These are phyloP conservation scores for Tetragonia tetragonoides DNA, from an alignment of 148 eudicot species.

Conservation along the genomic window DNA sequence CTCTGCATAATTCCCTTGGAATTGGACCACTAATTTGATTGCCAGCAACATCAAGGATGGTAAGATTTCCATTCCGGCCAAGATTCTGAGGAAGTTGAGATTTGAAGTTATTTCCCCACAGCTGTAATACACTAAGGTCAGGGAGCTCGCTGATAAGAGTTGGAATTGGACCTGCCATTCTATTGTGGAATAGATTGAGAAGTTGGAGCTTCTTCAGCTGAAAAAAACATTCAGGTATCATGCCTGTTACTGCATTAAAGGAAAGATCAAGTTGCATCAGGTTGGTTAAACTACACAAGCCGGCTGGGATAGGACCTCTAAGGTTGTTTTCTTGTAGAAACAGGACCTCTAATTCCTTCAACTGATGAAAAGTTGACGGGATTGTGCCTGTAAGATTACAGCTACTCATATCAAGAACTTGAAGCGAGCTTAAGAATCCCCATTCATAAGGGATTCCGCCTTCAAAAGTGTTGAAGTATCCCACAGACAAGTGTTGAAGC, in stretches of 20 bases:
- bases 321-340: constrained; percentile 24
- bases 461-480: constrained; percentile 25
- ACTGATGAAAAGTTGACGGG: constrained; percentile 29
- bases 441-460: constrained; percentile 42
- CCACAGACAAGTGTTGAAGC: constrained; percentile 22
- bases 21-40: constrained; percentile 48
- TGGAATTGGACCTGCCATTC: constrained; percentile 47
- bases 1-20: constrained; percentile 52
- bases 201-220: constrained; percentile 32
- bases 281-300: constrained; percentile 18
- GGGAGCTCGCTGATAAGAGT: constrained; percentile 44
- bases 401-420: constrained; percentile 13
- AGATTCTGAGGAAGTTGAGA: constrained; percentile 46
- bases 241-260: constrained; percentile 22
- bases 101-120: constrained; percentile 59
- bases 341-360: constrained; percentile 23
- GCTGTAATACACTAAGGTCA: constrained; percentile 34
- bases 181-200: constrained; percentile 39
- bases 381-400: constrained; percentile 32
- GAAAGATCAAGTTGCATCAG: constrained; percentile 21
- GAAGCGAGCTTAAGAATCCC: constrained; percentile 26
- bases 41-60: constrained; percentile 36
- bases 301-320: constrained; percentile 30
- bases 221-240: constrained; percentile 42
- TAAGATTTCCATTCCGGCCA: constrained; percentile 44